Base-by-base conservation (phyloP, 129 eudicot species). In the Artemisia argyi region DNA sequence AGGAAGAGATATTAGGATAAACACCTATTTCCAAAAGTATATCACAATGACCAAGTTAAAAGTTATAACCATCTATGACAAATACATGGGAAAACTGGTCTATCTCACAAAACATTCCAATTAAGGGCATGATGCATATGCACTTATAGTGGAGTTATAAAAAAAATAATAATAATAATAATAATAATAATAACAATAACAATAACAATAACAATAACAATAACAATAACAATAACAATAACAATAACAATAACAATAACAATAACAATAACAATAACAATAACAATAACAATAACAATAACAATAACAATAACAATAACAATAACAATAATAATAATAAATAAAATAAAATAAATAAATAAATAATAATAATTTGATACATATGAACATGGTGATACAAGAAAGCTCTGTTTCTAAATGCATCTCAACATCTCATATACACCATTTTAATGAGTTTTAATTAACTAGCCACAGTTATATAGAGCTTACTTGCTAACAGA, bases 401-500 rank as follows among this genome's bases (percentile, higher is more conserved):
- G n/a, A n/a, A 61, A 61, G 11, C 49, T 44, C 56, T 3, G 44
- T 59, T 59, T 60, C 16, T 26, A 24, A 7, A 12, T 60, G 65
- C 7, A 60, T 24, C 13, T 60, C 46, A 24, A 35, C 2, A 60
- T 60, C 13, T 60, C 65, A 24, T 60, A 3, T 11, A 26, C 35
- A 24, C 16, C n/a, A 52, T 13, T 13, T 9, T 26, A 3, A 61
- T 61, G 30, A 24, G 30, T 28, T 20, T 17, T 2, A 61, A 61
- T 28, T 7, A 61, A 10, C 17, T 61, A 5, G 17, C 30, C 28
- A 61, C 3, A 14, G 18, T 46, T 24, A 53, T 39, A 66, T 28
- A 17, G 42, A 76, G 63, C 89, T 81, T 88, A 94, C 99, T 94
- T 94, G 91, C 86, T 90, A 26, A 88, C 97, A 11, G 96, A 90